Conservation (phyloP, 257 asterid genomes). For the Nyctanthes arbortristis region DNA sequence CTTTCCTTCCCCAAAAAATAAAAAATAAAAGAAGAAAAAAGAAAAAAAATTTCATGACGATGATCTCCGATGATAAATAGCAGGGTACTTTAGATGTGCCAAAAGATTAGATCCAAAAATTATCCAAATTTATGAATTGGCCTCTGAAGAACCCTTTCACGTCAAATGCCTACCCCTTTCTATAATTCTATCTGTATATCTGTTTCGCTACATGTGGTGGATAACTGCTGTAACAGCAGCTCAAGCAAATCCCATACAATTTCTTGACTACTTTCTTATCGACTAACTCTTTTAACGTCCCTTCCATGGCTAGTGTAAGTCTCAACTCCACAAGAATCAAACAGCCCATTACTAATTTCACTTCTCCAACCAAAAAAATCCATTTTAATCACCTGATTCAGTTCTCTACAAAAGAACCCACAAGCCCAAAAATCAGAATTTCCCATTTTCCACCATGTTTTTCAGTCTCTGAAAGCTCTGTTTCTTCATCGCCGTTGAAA, state of each 20-base stretch:
- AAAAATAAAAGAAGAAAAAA: too few species aligned
- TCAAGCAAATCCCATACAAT: slow-evolving; percentile 16
- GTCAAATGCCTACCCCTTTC: neutral
- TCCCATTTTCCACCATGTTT: slow-evolving; percentile 37
- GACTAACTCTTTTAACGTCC: slow-evolving; percentile 4
- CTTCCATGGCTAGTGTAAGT: slow-evolving; percentile 63
- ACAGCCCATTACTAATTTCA: slow-evolving; percentile 41
- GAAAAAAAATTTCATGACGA: too few species aligned
- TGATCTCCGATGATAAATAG: too few species aligned
- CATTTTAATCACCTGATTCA: slow-evolving; percentile 29
- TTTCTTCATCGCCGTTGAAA: slow-evolving; percentile 57
- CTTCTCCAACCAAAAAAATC: slow-evolving; percentile 28
- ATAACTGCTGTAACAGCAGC: slow-evolving; percentile 45
- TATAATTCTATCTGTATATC: neutral
- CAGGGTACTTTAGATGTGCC: too few species aligned
- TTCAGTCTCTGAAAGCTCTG: slow-evolving; percentile 68
- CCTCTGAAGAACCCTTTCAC: neutral
- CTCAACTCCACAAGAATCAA: slow-evolving; percentile 56
- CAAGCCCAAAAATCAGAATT: slow-evolving; percentile 24
- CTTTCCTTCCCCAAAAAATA: too few species aligned
- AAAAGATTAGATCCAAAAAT: too few species aligned
- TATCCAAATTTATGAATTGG: neutral
- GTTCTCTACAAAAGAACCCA: slow-evolving; percentile 19
- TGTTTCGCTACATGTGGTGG: slow-evolving; percentile 24
- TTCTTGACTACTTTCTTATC: slow-evolving; percentile 23